Base-by-base conservation (phyloP, 306 rosid genomes). In the Lupinus albus region DNA sequence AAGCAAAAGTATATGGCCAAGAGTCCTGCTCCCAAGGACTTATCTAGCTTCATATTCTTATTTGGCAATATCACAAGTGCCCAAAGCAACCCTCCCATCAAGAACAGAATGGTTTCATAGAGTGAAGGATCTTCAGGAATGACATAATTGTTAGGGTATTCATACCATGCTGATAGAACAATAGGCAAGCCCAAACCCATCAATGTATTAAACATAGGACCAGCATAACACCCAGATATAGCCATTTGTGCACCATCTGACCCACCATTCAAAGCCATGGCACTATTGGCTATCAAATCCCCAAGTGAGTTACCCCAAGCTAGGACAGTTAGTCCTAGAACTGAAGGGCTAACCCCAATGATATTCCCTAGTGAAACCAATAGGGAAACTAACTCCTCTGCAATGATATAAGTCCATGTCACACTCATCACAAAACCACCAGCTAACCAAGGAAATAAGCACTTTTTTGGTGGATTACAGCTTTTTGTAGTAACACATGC, bases 381-480 rank as follows among this genome's bases (percentile, higher is more conserved):
- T 39, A 91, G 74, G 0, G 85, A 82, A 6, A 91, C 91, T 17
- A 91, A 64, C 64, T 91, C 97, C 35, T 81, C 82, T 10, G 93
- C 97, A 44, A 76, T 67, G 21, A 91, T 78, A 6, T 91, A 91
- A 48, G 88, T 91, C 97, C 97, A 91, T 11, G 85, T 80, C 8
- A 91, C 75, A 61, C 95, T 88, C 97, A 88, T 91, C 7, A 50
- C 54, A 74, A 91, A 91, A 0, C 93, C 95, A 9, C 86, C 91
- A 9, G 80, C 82, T 0, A 88, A 74, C 97, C 95, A 91, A 0
- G 84, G 89, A 8, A 86, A 84, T 41, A 86, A 57, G 48, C 79
- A 78, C 36, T 73, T 82, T 30, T 46, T 84, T 74, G 97, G 97
- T 25, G 97, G 93, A 66, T 78, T 78, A 11, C 67, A 63, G 11